Conservation (phyloP, 805 yeast genomes). For the Sugiyamaella marilandica region DNA sequence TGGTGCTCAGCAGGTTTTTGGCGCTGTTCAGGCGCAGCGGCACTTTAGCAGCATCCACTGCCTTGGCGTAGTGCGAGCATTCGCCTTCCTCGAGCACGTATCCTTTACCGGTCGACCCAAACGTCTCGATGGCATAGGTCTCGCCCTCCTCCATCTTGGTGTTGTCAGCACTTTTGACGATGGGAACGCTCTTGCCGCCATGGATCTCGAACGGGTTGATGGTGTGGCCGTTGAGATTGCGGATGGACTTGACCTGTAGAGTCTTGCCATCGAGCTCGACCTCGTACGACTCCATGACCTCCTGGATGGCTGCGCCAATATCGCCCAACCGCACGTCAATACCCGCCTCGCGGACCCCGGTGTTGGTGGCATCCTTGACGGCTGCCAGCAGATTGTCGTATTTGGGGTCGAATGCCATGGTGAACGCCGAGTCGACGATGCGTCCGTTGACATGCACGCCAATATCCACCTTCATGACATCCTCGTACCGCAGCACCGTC, state of each 20-base stretch:
- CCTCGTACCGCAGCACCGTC: conserved; percentile 72
- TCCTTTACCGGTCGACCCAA: conserved; percentile 95
- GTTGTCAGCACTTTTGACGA: conserved; percentile 85
- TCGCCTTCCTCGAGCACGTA: conserved; percentile 84
- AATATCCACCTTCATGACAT: conserved; percentile 93
- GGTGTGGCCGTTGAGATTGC: conserved; percentile 92
- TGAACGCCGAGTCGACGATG: conserved; percentile 93
- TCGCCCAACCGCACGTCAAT: conserved; percentile 93
- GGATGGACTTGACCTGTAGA: conserved; percentile 79
- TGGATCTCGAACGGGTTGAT: conserved; percentile 82
- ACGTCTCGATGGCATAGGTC: conserved; percentile 95
- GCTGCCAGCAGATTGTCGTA: conserved; percentile 79
- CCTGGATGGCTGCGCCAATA: conserved; percentile 93
- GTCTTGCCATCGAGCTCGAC: conserved; percentile 83
- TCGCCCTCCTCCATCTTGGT: conserved; percentile 99
- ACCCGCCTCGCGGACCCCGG: conserved; percentile 90
- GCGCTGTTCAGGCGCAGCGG: conserved; percentile 63
- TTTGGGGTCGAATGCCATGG: conserved; percentile 78
- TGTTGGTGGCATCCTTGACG: conserved; percentile 87
- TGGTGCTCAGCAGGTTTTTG: conserved; percentile 59
- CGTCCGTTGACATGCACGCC: conserved; percentile 96
- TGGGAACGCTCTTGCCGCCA: conserved; percentile 95
- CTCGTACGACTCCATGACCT: conserved; percentile 95
- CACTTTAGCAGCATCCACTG: conserved; percentile 43
- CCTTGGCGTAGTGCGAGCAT: conserved; percentile 86